Conservation (phyloP, 139 green algal genomes). For the Diplosphaera chodatii region DNA sequence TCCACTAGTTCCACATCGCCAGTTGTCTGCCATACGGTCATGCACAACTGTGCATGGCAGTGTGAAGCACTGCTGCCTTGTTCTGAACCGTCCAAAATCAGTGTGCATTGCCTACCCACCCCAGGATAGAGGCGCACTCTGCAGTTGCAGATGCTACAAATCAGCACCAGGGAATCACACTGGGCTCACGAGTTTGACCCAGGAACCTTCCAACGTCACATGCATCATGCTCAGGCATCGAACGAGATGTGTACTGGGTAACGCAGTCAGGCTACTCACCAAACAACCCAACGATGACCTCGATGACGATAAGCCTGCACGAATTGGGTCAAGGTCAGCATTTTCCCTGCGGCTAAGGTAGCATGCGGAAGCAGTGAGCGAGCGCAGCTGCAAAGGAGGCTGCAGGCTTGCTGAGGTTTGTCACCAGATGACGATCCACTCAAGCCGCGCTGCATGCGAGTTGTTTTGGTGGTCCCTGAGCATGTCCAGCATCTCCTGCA, state of each 20-base stretch:
- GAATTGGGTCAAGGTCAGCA: not conserved
- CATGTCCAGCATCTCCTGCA: conserved; percentile 82
- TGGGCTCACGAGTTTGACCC: not conserved
- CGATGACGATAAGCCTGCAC: conserved; percentile 30
- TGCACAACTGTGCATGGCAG: too few relatives aligned
- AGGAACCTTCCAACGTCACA: too few relatives aligned
- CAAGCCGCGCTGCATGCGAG: conserved; percentile 48
- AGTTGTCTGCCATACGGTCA: too few relatives aligned
- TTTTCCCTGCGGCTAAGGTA: not conserved
- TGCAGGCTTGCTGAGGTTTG: too few relatives aligned
- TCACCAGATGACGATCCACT: conserved; percentile 67
- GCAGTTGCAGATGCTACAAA: too few relatives aligned
- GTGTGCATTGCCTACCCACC: conserved; percentile 19
- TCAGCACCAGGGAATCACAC: not conserved
- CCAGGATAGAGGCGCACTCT: conserved; percentile 46
- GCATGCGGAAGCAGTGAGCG: too few relatives aligned
- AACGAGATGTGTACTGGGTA: too few relatives aligned
- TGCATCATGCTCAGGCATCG: too few relatives aligned
- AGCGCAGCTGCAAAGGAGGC: too few relatives aligned
- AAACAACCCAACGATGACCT: conserved; percentile 49
- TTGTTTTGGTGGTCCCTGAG: conserved; percentile 60
- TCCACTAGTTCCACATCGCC: too few relatives aligned
- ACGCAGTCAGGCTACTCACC: not conserved
- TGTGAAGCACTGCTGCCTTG: too few relatives aligned
- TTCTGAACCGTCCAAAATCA: not conserved